These are phyloP conservation scores for Limnanthes douglasii DNA, from an alignment of 345 rosid species.

Conservation along the genomic window DNA sequence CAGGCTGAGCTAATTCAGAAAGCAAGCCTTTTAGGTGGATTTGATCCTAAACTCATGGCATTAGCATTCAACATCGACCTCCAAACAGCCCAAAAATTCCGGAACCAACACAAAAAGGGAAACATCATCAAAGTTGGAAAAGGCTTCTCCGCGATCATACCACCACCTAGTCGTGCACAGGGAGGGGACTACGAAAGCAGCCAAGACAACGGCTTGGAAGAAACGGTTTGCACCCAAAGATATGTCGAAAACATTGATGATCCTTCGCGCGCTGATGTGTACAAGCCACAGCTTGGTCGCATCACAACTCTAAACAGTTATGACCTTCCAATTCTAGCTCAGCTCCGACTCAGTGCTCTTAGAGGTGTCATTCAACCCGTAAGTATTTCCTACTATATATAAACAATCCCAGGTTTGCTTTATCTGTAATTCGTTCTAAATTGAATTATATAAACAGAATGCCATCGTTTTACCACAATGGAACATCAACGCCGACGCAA, in stretches of 20 bases:
- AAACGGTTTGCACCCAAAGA: conserved; percentile 58
- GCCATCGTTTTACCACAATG: conserved; percentile 49
- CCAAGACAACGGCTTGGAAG: conserved; percentile 48
- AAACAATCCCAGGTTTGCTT: too few relatives aligned
- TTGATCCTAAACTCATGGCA: conserved; percentile 33
- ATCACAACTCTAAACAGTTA: conserved; percentile 34
- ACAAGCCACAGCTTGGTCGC: conserved; percentile 40
- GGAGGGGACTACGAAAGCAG: conserved; percentile 8
- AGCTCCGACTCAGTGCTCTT: conserved; percentile 43
- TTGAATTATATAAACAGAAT: conserved; percentile 18
- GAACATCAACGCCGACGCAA: conserved; percentile 54
- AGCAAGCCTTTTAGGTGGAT: conserved; percentile 21
- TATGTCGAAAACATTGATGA: conserved; percentile 43
- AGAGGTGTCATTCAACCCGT: conserved; percentile 17
- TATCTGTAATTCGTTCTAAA: background rate
- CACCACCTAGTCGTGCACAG: conserved; percentile 25
- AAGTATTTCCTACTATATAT: conserved; percentile 2
- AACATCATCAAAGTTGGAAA: conserved; percentile 54
- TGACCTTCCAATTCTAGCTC: conserved; percentile 45
- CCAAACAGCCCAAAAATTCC: conserved; percentile 27
- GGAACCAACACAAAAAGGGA: conserved; percentile 15
- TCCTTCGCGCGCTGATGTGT: conserved; percentile 46
- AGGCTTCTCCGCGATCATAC: conserved; percentile 25
- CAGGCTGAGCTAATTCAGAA: conserved; percentile 5
- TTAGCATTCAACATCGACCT: conserved; percentile 40